phyloP scores from a whole-genome alignment of 495 filamentous ascomycete genomes.

The Hypoxylon lienhwacheense region DNA sequence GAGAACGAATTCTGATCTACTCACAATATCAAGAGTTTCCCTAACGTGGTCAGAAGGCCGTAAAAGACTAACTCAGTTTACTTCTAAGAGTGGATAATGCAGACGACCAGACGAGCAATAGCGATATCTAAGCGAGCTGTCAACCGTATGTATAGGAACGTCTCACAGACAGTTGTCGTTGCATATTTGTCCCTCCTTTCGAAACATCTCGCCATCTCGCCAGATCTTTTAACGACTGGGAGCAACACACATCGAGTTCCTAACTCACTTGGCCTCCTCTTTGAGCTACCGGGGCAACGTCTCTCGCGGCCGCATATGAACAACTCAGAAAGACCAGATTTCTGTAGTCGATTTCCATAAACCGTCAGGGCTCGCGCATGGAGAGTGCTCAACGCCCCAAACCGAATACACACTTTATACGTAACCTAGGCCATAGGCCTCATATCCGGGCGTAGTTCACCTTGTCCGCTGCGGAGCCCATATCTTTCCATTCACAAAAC shows the following conservation, averaged over 20 bases:
- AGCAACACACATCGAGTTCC: conserved; percentile 14
- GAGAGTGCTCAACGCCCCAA: background rate
- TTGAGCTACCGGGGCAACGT: background rate
- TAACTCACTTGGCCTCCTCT: conserved; percentile 6
- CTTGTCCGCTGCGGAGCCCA: conserved; percentile 11
- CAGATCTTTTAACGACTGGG: conserved; percentile 11
- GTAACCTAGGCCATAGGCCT: background rate
- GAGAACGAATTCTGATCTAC: background rate
- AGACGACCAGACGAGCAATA: background rate
- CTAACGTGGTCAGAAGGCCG: too few species aligned
- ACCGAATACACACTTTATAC: conserved; percentile 3
- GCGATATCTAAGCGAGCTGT: conserved; percentile 1
- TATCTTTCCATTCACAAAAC: conserved; percentile 29
- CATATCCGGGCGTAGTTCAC: conserved; percentile 2
- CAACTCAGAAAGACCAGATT: background rate
- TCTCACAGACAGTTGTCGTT: conserved; percentile 34
- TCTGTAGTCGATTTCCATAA: background rate
- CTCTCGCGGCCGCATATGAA: background rate
- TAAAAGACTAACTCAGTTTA: background rate
- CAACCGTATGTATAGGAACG: conserved; percentile 9
- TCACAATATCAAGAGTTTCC: background rate
- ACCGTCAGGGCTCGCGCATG: background rate
- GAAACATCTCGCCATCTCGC: conserved; percentile 23
- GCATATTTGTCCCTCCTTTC: conserved; percentile 29
- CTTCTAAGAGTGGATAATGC: background rate